phyloP scores from a whole-genome alignment of 139 green algal genomes.

The Deuterostichococcus epilithicus region DNA sequence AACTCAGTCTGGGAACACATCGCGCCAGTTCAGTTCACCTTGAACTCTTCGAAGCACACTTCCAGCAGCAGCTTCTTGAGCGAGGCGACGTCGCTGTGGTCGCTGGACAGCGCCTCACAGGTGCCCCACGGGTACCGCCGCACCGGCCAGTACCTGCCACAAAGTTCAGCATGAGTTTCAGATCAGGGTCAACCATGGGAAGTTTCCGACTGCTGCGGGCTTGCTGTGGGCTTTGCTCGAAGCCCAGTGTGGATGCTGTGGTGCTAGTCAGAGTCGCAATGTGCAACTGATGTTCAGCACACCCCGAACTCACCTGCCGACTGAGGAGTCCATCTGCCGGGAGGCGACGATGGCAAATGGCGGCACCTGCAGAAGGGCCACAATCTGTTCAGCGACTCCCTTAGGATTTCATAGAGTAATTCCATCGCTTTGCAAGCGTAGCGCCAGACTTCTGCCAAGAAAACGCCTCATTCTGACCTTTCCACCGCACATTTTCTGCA shows the following conservation, averaged over 20 bases:
- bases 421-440: too few relatives aligned
- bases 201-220: neutral
- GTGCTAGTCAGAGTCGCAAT: neutral
- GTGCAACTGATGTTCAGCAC: neutral
- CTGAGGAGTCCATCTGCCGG: conserved; percentile 33
- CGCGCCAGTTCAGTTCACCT: neutral
- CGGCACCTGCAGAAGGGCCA: conserved; percentile 5
- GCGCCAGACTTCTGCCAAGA: too few relatives aligned
- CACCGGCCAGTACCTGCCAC: conserved; percentile 51
- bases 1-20: neutral
- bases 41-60: conserved; percentile 23
- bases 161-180: neutral
- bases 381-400: neutral
- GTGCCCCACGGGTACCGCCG: conserved; percentile 45
- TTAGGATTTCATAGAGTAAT: too few relatives aligned
- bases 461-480: too few relatives aligned
- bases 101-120: conserved; percentile 38
- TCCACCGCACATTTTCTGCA: too few relatives aligned
- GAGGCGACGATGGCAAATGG: conserved; percentile 42
- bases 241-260: neutral
- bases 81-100: conserved; percentile 35
- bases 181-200: neutral
- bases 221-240: neutral
- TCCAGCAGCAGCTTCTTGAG: conserved; percentile 46
- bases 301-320: conserved; percentile 24